These are phyloP conservation scores for Acanthochlamys bracteata DNA, from an alignment of 106 monocot species.

Conservation along the genomic window DNA sequence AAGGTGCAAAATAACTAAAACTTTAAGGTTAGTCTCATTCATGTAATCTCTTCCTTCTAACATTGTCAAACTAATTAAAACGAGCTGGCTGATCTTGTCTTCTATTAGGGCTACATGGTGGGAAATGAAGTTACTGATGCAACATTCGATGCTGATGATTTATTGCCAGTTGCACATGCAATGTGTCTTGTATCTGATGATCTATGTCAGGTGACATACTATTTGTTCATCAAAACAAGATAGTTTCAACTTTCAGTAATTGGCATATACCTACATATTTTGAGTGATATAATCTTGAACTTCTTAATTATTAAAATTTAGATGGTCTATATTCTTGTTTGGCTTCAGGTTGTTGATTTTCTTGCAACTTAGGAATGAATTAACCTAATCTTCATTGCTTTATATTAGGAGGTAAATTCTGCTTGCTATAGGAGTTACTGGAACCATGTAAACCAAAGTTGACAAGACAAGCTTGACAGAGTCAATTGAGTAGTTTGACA, in stretches of 20 bases:
- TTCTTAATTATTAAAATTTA: no score
- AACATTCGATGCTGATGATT: conserved; percentile 75
- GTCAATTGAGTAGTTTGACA: conserved; percentile 45
- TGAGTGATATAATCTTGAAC: no score
- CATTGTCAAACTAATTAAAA: neutral
- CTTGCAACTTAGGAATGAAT: no score
- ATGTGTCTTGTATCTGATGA: conserved; percentile 89
- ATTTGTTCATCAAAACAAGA: no score
- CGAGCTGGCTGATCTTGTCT: neutral
- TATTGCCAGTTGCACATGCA: conserved; percentile 93
- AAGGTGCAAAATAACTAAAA: conserved; percentile 43
- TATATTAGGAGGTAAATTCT: conserved; percentile 46
- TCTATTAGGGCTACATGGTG: conserved; percentile 72
- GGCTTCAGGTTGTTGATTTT: no score
- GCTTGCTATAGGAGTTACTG: conserved; percentile 85
- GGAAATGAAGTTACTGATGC: conserved; percentile 77
- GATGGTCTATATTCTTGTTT: no score
- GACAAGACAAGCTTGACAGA: conserved; percentile 27
- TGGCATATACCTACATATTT: no score
- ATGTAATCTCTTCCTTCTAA: neutral
- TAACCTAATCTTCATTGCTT: neutral
- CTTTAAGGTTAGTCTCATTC: conserved; percentile 66
- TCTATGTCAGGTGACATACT: conserved; percentile 33
- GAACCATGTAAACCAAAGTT: conserved; percentile 44
- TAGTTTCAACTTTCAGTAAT: no score